phyloP scores from a whole-genome alignment of 305 asterid genomes.

The Solanum chacoense region DNA sequence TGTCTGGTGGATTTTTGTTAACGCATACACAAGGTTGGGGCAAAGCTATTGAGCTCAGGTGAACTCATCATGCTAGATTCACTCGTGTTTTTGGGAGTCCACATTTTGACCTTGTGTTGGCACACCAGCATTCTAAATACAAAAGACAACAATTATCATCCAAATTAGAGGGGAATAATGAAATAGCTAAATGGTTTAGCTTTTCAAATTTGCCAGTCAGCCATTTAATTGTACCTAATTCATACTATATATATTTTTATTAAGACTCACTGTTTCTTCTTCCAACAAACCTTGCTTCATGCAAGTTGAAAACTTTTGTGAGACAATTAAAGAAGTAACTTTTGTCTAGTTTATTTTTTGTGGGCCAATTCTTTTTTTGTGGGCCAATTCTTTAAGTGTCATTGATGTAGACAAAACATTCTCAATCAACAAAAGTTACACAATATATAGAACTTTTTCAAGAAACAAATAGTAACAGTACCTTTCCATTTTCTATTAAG shows the following conservation, averaged over 20 bases:
- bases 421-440: neutral
- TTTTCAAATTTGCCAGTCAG: neutral
- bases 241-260: neutral
- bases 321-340: neutral
- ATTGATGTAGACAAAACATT: neutral
- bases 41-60: neutral
- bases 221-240: neutral
- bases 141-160: neutral
- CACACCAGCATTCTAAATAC: neutral
- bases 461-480: neutral
- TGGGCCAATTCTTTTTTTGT: neutral
- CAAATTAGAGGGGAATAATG: neutral
- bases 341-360: neutral
- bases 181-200: neutral
- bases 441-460: neutral
- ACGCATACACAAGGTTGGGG: neutral
- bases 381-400: neutral
- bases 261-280: neutral
- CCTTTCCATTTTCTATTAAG: neutral
- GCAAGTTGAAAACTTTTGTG: neutral
- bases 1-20: neutral
- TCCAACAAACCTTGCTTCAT: neutral
- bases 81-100: neutral
- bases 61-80: neutral
- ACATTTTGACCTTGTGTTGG: neutral